Evolutionary conservation across 805 yeast species (phyloP).

Genomic region (Candida xiaguanensis): DNA sequence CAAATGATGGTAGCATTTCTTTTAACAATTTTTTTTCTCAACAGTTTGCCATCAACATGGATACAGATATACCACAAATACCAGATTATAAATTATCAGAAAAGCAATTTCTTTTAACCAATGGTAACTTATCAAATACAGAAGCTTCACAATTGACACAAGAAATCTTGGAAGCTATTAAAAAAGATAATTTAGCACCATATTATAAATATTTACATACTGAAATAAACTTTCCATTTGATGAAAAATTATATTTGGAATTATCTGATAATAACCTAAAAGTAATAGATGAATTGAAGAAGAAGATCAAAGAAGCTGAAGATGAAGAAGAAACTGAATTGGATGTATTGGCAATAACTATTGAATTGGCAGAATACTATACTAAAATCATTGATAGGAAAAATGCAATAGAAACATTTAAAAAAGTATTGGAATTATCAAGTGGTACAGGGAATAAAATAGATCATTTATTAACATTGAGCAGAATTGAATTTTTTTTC

Average conservation of each 20-base stretch:
- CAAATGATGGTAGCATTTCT: not conserved
- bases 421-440: slow-evolving; percentile 71
- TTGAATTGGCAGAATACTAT: slow-evolving; percentile 82
- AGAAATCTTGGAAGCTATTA: slow-evolving; percentile 52
- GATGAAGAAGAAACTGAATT: slow-evolving; percentile 83
- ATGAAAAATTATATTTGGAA: slow-evolving; percentile 51
- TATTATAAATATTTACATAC: slow-evolving; percentile 62
- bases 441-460: slow-evolving; percentile 89
- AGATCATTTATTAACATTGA: slow-evolving; percentile 76
- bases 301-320: slow-evolving; percentile 49
- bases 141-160: slow-evolving; percentile 40
- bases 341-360: slow-evolving; percentile 73
- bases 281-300: slow-evolving; percentile 51
- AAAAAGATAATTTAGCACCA: slow-evolving; percentile 69
- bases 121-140: slow-evolving; percentile 24
- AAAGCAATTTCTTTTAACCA: slow-evolving; percentile 60
- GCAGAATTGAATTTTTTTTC: slow-evolving; percentile 87
- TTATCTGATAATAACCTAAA: slow-evolving; percentile 53
- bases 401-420: slow-evolving; percentile 63
- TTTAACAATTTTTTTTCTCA: not conserved
- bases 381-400: slow-evolving; percentile 77
- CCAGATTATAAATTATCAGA: slow-evolving; percentile 87
- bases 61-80: slow-evolving; percentile 52
- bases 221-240: slow-evolving; percentile 49
- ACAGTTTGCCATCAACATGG: slow-evolving; percentile 26